Evolutionary conservation across 129 eudicot species (phyloP).

Genomic region (Rutidosis leptorrhynchoides): DNA sequence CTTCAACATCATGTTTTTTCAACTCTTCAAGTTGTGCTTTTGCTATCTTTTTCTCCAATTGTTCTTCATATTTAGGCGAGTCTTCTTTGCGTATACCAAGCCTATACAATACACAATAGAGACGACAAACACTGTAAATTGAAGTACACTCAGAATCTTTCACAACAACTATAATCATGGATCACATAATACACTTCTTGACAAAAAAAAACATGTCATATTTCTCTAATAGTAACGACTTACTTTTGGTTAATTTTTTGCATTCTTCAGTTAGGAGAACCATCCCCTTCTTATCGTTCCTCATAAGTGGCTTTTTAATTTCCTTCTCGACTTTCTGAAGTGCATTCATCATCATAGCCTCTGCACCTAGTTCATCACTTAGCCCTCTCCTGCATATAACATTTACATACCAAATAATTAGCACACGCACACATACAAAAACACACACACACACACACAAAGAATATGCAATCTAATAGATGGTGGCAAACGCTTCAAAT

Average conservation of each 20-base stretch:
- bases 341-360: conserved; percentile 79
- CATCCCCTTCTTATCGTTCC: conserved; percentile 80
- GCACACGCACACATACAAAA: not conserved
- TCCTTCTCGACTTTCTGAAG: conserved; percentile 81
- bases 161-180: conserved; percentile 5
- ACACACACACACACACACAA: too few species aligned
- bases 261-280: conserved; percentile 63
- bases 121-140: not conserved
- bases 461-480: too few species aligned
- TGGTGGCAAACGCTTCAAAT: too few species aligned
- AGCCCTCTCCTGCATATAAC: conserved; percentile 74
- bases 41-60: conserved; percentile 75
- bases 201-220: not conserved
- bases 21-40: conserved; percentile 80
- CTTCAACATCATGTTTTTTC: conserved; percentile 66
- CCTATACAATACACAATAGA: conserved; percentile 40
- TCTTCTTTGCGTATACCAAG: conserved; percentile 74
- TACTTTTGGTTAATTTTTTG: conserved; percentile 81
- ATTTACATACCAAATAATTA: conserved; percentile 9
- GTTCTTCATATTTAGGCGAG: conserved; percentile 79
- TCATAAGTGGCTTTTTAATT: conserved; percentile 75
- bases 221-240: conserved; percentile 18
- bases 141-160: not conserved
- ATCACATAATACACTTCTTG: not conserved
- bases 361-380: conserved; percentile 80